Conservation (phyloP, 2,329 filamentous ascomycete species). For the Coleophoma eucalyptorum region DNA sequence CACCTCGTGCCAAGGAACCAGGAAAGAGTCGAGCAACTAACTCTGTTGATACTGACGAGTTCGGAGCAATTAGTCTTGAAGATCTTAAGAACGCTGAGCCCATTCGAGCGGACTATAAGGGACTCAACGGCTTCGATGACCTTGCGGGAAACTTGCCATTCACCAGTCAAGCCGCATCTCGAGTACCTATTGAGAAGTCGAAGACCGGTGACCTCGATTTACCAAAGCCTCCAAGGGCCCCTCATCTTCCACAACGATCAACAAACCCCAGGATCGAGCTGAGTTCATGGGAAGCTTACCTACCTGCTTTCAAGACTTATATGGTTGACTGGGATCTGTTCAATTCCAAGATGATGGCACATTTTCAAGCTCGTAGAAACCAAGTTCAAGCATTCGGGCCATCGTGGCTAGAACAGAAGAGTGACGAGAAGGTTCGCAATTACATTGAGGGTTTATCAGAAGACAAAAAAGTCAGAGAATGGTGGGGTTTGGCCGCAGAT, state of each 20-base stretch:
- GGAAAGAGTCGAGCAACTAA: not conserved
- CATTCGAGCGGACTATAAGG: constrained; percentile 35
- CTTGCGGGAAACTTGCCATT: constrained; percentile 53
- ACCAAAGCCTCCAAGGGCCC: constrained; percentile 30
- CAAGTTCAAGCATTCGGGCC: constrained; percentile 16
- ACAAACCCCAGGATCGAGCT: constrained; percentile 26
- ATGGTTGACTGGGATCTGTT: constrained; percentile 43
- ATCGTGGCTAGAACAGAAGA: constrained; percentile 34
- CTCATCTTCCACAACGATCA: constrained; percentile 44
- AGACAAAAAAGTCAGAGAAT: constrained; percentile 56
- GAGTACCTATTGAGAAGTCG: constrained; percentile 28
- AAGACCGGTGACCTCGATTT: constrained; percentile 34
- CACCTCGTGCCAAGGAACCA: not conserved
- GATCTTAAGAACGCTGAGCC: constrained; percentile 38
- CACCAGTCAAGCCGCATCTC: constrained; percentile 44
- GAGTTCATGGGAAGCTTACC: constrained; percentile 43
- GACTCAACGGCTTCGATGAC: constrained; percentile 42
- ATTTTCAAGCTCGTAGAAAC: constrained; percentile 47
- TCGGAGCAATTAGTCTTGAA: constrained; percentile 50
- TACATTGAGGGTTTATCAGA: constrained; percentile 58
- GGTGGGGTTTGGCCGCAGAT: constrained; percentile 55
- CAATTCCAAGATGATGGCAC: constrained; percentile 45
- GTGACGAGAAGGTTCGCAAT: constrained; percentile 44
- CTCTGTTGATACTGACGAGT: constrained; percentile 48
- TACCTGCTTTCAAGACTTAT: constrained; percentile 47